phyloP scores from a whole-genome alignment of 1,139 yeast species.

The Yamadazyma triangularis region DNA sequence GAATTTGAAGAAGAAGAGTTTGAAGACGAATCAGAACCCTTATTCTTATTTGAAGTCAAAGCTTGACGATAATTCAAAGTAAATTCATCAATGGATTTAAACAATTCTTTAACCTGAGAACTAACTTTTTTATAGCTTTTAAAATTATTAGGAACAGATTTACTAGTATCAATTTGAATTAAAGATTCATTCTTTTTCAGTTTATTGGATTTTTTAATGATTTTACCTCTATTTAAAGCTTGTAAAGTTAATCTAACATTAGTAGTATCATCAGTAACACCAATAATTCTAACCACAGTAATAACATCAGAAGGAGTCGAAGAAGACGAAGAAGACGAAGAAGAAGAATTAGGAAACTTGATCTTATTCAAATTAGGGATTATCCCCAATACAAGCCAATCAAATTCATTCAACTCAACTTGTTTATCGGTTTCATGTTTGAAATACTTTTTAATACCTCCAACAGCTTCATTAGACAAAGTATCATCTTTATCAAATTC shows the following conservation, averaged over 20 bases:
- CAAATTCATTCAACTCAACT: slow-evolving; percentile 16
- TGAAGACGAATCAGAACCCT: not conserved
- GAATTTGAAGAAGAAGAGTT: too few species aligned
- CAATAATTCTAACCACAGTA: slow-evolving; percentile 48
- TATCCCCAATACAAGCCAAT: slow-evolving; percentile 39
- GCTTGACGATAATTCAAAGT: slow-evolving; percentile 35
- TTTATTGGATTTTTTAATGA: slow-evolving; percentile 10
- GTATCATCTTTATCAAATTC: slow-evolving; percentile 23
- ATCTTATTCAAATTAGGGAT: slow-evolving; percentile 38
- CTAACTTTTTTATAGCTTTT: slow-evolving; percentile 22
- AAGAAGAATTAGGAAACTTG: slow-evolving; percentile 15
- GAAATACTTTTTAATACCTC: slow-evolving; percentile 30
- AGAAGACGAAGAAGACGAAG: slow-evolving; percentile 9
- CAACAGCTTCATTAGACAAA: slow-evolving; percentile 21
- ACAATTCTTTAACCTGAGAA: slow-evolving; percentile 23
- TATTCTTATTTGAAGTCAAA: slow-evolving; percentile 11
- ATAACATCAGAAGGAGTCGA: slow-evolving; percentile 21
- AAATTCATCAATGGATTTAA: slow-evolving; percentile 40
- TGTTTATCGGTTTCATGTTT: slow-evolving; percentile 4
- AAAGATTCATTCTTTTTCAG: slow-evolving; percentile 25
- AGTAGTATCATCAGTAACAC: slow-evolving; percentile 43
- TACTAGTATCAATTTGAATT: slow-evolving; percentile 25
- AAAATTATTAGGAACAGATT: slow-evolving; percentile 16
- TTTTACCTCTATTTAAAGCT: slow-evolving; percentile 47
- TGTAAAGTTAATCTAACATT: slow-evolving; percentile 47